A percentile compares a stretch with the other conserved stretches of the same genome.
Conservation (phyloP, 2,329 filamentous ascomycete species). For the Apiospora kogelbergensis region DNA sequence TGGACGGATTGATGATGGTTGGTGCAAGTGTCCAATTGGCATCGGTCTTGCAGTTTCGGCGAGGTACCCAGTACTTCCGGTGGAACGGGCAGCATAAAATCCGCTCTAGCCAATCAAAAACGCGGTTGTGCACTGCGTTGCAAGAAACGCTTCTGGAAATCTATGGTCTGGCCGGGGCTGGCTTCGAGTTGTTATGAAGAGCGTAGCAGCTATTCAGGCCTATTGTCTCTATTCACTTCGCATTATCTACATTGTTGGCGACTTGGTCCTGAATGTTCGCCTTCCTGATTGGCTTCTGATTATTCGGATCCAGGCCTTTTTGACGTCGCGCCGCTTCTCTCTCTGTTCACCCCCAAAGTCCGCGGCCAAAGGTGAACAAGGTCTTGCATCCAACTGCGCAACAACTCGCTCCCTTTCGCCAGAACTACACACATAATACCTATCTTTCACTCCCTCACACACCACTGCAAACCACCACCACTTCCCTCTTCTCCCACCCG, state of each 20-base stretch:
- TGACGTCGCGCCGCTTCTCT: neutral
- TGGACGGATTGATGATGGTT: neutral
- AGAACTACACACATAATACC: conserved; percentile 10
- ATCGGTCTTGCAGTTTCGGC: neutral
- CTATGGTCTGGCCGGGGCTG: conserved; percentile 5
- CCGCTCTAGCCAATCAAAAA: neutral
- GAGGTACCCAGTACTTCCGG: conserved; percentile 7
- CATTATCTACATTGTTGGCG: neutral
- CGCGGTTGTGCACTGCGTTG: neutral
- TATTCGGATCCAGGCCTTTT: conserved; percentile 8
- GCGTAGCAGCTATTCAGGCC: conserved; percentile 15
- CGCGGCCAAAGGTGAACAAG: neutral
- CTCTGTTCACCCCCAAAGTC: neutral
- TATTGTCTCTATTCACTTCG: conserved; percentile 18
- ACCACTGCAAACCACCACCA: neutral
- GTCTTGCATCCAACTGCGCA: conserved; percentile 10
- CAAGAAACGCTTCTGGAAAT: conserved; percentile 8
- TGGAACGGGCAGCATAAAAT: conserved; percentile 8
- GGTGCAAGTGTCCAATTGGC: neutral
- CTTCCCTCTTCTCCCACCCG: conserved; percentile 4
- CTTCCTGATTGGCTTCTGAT: conserved; percentile 5
- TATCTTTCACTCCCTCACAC: neutral
- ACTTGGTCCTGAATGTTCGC: conserved; percentile 12
- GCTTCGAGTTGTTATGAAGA: conserved; percentile 7
- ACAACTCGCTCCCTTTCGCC: conserved; percentile 15